A percentile compares a stretch with the other conserved stretches of the same genome.
Evolutionary conservation across 345 rosid genomes (phyloP).

Genomic region (Boechera divaricarpa): DNA sequence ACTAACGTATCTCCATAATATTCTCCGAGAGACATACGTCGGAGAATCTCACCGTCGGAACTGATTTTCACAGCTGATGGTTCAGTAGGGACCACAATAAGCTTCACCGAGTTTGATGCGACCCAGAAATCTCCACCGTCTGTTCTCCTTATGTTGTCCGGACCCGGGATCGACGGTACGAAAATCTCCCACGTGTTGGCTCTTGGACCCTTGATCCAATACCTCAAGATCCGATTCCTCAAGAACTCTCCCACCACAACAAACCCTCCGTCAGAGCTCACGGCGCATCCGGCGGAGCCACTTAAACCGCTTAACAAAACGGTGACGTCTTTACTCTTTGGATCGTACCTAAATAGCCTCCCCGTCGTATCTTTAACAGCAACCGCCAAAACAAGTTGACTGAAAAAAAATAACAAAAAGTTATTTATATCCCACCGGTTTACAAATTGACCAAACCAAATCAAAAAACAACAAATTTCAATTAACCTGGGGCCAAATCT

Average conservation of each 20-base stretch:
- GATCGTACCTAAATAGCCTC: constrained; percentile 42
- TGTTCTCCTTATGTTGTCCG: constrained; percentile 42
- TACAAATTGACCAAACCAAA: neutral
- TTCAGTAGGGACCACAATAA: constrained; percentile 35
- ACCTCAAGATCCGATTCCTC: constrained; percentile 36
- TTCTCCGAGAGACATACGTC: constrained; percentile 37
- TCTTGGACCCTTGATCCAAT: constrained; percentile 45
- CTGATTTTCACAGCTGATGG: constrained; percentile 41
- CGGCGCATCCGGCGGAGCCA: constrained; percentile 44
- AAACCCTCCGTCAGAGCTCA: constrained; percentile 40
- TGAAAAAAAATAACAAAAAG: neutral
- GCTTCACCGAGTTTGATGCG: constrained; percentile 42
- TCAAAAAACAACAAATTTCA: neutral
- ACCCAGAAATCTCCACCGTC: constrained; percentile 43
- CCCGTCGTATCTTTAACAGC: constrained; percentile 40
- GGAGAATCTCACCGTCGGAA: constrained; percentile 35
- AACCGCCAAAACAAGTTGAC: constrained; percentile 41
- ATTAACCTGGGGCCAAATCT: constrained; percentile 40
- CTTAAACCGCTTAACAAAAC: constrained; percentile 39
- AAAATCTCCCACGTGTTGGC: constrained; percentile 40
- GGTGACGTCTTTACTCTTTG: constrained; percentile 31
- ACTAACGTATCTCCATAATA: constrained; percentile 40
- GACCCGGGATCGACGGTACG: constrained; percentile 36
- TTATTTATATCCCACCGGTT: neutral
- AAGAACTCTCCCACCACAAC: constrained; percentile 40